Base-by-base conservation (phyloP, 495 filamentous ascomycete species). In the Daldinia grandis region DNA sequence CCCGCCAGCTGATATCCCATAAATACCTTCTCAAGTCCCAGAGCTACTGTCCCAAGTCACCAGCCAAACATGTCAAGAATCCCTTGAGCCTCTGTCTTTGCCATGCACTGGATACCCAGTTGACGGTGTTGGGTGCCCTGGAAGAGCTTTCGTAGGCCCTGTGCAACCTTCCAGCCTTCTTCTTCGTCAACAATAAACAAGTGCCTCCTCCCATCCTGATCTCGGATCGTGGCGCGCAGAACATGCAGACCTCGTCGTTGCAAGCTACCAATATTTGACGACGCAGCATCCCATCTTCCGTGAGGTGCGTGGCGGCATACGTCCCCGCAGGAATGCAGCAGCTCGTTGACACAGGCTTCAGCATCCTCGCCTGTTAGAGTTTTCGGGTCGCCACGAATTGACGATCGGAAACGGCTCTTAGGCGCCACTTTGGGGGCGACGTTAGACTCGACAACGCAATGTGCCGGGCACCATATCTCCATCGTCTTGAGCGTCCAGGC, bases 401-500 rank as follows among this genome's bases (percentile, higher is more conserved):
- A 40, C 14, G 67, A 74, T 27, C 69, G 71, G 58, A 77, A 77
- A 44, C 76, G 76, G 57, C 58, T 69, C 59, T 77, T 81, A 63
- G 81, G 79, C 64, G 80, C 62, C 49, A 76, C 80, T 40, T 81
- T 84, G 35, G 81, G 77, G 10, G 73, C 37, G 31, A 69, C 67
- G 24, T 50, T 71, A 54, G 69, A 64, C n/a, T 77, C 73, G 31
- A 31, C 59, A 10, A 81, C 75, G 24, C 77, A 81, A 69, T 87
- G 83, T 28, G 81, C 76, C 31, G 91, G 89, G 71, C 91, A 94
- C 88, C 92, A 94, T 78, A 98, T 90, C 84, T 99, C 95, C 70
- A 95, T 88, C 27, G 89, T 82, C 79, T 94, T 97, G 80, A 99
- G 86, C 12, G 93, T 97, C 95, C 95, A 98, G 17, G 95, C 94